phyloP scores from a whole-genome alignment of 2,329 filamentous ascomycete species.

The Pseudocercospora fijiensis region DNA sequence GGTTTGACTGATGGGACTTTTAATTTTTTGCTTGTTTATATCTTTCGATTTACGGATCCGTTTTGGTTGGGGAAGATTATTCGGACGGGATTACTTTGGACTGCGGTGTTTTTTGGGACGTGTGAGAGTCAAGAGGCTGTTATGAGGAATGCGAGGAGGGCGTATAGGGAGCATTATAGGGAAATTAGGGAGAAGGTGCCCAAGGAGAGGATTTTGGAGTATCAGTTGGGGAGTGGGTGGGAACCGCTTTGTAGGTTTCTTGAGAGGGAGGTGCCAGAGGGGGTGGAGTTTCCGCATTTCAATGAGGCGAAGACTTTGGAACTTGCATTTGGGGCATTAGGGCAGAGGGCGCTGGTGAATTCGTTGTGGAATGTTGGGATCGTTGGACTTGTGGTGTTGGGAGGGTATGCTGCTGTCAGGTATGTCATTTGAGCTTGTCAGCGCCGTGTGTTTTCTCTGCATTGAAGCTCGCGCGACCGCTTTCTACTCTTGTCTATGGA shows the following conservation, averaged over 20 bases:
- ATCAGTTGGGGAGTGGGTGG: conserved; percentile 14
- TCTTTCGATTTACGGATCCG: conserved; percentile 1
- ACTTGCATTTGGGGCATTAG: background rate
- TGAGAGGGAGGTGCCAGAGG: conserved; percentile 10
- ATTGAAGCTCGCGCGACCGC: too few relatives aligned
- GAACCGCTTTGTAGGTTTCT: conserved; percentile 22
- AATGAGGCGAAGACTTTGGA: conserved; percentile 2
- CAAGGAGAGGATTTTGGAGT: conserved; percentile 25
- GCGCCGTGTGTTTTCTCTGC: background rate
- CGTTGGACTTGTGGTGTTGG: background rate
- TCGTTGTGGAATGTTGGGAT: background rate
- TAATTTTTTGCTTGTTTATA: background rate
- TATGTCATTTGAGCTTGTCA: background rate
- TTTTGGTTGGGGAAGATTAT: background rate
- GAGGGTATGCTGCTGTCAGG: background rate
- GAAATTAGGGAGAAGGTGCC: conserved; percentile 1
- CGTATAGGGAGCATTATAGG: conserved; percentile 3
- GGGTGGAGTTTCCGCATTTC: conserved; percentile 2
- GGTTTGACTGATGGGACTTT: background rate
- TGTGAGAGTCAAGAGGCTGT: background rate
- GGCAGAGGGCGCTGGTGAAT: background rate
- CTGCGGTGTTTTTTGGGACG: background rate
- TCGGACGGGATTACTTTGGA: background rate
- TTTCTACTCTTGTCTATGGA: background rate
- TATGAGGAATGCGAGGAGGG: background rate